A percentile compares a stretch with the other conserved stretches of the same genome.
phyloP scores from a whole-genome alignment of 2,329 filamentous ascomycete species.

The Penicillium sp. region DNA sequence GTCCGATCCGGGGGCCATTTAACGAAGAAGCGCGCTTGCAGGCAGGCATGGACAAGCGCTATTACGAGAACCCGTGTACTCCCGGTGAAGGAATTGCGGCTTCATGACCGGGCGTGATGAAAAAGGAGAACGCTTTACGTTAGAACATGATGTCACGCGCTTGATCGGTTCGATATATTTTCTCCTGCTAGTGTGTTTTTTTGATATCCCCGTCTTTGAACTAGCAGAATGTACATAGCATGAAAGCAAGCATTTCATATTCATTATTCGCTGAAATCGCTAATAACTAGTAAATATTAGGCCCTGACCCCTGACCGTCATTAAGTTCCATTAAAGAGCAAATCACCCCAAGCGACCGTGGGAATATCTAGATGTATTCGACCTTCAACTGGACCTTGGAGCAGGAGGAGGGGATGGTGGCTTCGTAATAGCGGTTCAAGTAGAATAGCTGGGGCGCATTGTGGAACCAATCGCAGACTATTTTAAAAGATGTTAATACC shows the following conservation, averaged over 20 bases:
- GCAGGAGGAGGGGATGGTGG: slow-evolving; percentile 34
- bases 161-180: not conserved
- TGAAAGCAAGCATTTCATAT: slow-evolving; percentile 1
- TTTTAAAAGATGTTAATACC: slow-evolving; percentile 1
- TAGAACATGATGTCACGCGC: slow-evolving; percentile 8
- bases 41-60: slow-evolving; percentile 46
- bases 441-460: slow-evolving; percentile 42
- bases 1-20: slow-evolving; percentile 46
- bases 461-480: slow-evolving; percentile 44
- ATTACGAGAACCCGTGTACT: slow-evolving; percentile 36
- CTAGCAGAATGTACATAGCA: slow-evolving; percentile 6
- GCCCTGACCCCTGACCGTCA: not conserved
- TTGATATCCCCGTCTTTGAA: slow-evolving; percentile 7
- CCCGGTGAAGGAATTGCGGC: not conserved
- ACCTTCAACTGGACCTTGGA: slow-evolving; percentile 32
- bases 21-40: slow-evolving; percentile 45
- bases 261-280: slow-evolving; percentile 3
- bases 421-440: slow-evolving; percentile 23
- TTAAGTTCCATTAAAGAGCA: not conserved
- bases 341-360: slow-evolving; percentile 5
- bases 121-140: not conserved
- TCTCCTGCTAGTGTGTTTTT: slow-evolving; percentile 1
- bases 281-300: slow-evolving; percentile 6
- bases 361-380: slow-evolving; percentile 21
- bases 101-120: not conserved